Conservation (phyloP, 1,284 basidiomycete species). For the Somion occarium region DNA sequence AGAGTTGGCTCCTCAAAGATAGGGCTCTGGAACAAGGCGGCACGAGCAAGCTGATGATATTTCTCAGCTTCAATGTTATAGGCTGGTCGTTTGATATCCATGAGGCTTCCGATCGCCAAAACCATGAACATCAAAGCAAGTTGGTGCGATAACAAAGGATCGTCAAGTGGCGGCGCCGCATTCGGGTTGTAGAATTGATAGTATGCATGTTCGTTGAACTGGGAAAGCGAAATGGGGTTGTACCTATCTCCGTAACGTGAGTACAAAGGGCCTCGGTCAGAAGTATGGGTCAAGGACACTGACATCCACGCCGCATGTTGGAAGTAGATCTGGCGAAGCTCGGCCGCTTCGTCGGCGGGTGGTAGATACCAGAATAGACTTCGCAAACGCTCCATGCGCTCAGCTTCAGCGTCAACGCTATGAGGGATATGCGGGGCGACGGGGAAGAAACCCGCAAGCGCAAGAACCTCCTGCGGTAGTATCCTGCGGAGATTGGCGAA, state of each 20-base stretch:
- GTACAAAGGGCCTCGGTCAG: not conserved
- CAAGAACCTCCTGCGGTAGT: constrained; percentile 57
- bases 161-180: constrained; percentile 42
- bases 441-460: constrained; percentile 60
- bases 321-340: constrained; percentile 61
- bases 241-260: constrained; percentile 43
- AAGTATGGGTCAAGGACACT: constrained; percentile 13
- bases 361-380: constrained; percentile 70
- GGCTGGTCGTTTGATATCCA: constrained; percentile 57
- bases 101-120: constrained; percentile 67
- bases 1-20: constrained; percentile 73
- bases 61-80: constrained; percentile 77
- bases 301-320: constrained; percentile 76
- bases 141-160: constrained; percentile 58
- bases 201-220: constrained; percentile 64
- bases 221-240: constrained; percentile 60
- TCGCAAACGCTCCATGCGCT: constrained; percentile 41
- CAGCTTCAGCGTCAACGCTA: constrained; percentile 34
- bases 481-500: constrained; percentile 46
- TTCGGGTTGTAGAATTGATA: constrained; percentile 55
- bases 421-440: constrained; percentile 45
- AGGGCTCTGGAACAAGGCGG: constrained; percentile 65
- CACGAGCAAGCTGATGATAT: constrained; percentile 69
- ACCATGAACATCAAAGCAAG: constrained; percentile 73
- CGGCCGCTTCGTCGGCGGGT: constrained; percentile 47